phyloP scores from a whole-genome alignment of 2,329 filamentous ascomycete genomes.

The Fusarium papillatum region DNA sequence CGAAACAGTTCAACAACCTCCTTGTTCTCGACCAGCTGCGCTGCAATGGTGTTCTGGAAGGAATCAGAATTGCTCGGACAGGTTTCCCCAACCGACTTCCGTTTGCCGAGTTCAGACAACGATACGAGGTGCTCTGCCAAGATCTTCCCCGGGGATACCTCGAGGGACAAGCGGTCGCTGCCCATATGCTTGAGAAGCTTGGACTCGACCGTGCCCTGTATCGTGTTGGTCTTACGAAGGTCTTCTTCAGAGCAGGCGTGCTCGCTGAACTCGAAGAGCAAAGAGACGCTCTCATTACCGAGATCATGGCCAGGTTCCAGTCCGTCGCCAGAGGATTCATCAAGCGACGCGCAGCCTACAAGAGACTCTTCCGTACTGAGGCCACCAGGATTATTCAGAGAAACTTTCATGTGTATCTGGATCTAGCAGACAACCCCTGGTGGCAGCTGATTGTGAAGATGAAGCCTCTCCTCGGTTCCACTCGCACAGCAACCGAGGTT shows the following conservation, averaged over 20 bases:
- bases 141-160: slow-evolving; percentile 92
- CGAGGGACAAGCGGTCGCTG: slow-evolving; percentile 88
- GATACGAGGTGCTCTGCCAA: slow-evolving; percentile 94
- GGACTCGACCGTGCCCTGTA: slow-evolving; percentile 89
- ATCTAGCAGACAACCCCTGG: slow-evolving; percentile 94
- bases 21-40: slow-evolving; percentile 98
- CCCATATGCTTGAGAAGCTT: slow-evolving; percentile 90
- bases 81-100: slow-evolving; percentile 95
- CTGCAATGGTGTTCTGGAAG: slow-evolving; percentile 99
- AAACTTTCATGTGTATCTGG: slow-evolving; percentile 93
- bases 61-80: slow-evolving; percentile 95
- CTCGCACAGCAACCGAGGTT: slow-evolving; percentile 91
- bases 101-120: slow-evolving; percentile 94
- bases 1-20: slow-evolving; percentile 91
- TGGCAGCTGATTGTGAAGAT: slow-evolving; percentile 96
- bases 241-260: slow-evolving; percentile 97
- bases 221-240: slow-evolving; percentile 94
- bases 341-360: slow-evolving; percentile 89
- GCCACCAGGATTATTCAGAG: slow-evolving; percentile 94
- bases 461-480: slow-evolving; percentile 94
- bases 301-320: slow-evolving; percentile 95
- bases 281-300: slow-evolving; percentile 90
- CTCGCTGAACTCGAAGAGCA: slow-evolving; percentile 97
- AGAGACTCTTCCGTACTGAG: slow-evolving; percentile 93
- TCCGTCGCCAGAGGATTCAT: slow-evolving; percentile 92